Conservation (phyloP, 176 grass and related monocot species). For the Cymbopogon citratus region DNA sequence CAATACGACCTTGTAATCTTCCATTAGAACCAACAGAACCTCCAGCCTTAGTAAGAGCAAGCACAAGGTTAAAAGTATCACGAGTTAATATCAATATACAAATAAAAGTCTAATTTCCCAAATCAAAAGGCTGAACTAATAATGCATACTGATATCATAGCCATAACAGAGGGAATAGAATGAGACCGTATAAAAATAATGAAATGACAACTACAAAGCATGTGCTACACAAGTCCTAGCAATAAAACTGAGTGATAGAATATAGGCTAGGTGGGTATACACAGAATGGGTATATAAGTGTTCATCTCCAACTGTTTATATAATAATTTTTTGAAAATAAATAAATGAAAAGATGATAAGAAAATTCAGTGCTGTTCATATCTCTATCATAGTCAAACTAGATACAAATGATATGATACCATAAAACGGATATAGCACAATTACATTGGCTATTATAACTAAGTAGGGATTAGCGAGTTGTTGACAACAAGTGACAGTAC, state of each 20-base stretch:
- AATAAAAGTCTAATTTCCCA: not conserved
- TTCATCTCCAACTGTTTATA: not conserved
- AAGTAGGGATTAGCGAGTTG: conserved; percentile 1
- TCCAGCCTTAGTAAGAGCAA: conserved; percentile 55
- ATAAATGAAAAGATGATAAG: not conserved
- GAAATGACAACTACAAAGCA: not conserved
- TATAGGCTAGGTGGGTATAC: not conserved
- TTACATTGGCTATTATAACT: not conserved
- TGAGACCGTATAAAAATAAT: not conserved
- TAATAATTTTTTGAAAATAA: not conserved
- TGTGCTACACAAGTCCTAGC: not conserved
- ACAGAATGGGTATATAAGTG: not conserved
- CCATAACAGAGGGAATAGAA: not conserved
- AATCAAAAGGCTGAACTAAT: not conserved
- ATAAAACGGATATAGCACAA: not conserved
- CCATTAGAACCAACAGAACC: conserved; percentile 83
- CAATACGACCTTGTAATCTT: conserved; percentile 78
- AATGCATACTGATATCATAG: not conserved
- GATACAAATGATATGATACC: not conserved
- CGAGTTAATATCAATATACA: not conserved
- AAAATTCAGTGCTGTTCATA: not conserved
- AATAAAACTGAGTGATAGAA: not conserved
- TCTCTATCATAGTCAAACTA: not conserved
- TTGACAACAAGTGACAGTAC: not conserved
- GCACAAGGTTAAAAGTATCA: conserved; percentile 16